Evolutionary conservation across 768 basidiomycete genomes (phyloP).

Genomic region (Xanthoconium stramineum): DNA sequence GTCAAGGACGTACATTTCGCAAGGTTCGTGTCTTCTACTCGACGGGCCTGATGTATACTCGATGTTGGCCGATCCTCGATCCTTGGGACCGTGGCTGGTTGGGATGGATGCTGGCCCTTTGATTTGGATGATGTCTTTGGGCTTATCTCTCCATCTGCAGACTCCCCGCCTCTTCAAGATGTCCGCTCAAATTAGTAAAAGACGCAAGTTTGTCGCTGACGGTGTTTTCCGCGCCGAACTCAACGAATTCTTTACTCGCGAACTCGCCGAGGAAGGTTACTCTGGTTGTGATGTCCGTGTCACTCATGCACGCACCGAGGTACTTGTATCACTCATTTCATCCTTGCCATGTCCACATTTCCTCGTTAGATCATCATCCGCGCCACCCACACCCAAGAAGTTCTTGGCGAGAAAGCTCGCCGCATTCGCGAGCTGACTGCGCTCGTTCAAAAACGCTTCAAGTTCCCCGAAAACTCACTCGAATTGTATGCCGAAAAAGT

Average conservation of each 20-base stretch:
- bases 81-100: neutral
- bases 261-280: constrained; percentile 99
- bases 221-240: constrained; percentile 99
- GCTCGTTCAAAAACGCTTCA: constrained; percentile 99
- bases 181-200: constrained; percentile 92
- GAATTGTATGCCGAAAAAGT: constrained; percentile 99
- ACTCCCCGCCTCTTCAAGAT: constrained; percentile 43
- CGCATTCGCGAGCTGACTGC: constrained; percentile 98
- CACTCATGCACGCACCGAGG: constrained; percentile 98
- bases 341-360: neutral
- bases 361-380: constrained; percentile 89
- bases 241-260: constrained; percentile 97
- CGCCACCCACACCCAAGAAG: constrained; percentile 98
- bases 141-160: constrained; percentile 23
- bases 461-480: constrained; percentile 98
- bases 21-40: constrained; percentile 23
- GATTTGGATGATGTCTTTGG: constrained; percentile 16
- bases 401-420: constrained; percentile 98
- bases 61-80: neutral
- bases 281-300: constrained; percentile 99
- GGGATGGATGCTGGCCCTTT: constrained; percentile 20
- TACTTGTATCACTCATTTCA: constrained; percentile 28
- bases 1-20: constrained; percentile 15
- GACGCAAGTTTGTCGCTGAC: constrained; percentile 97
- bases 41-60: neutral